phyloP scores from a whole-genome alignment of 2,329 filamentous ascomycete species.

The Boeremia exigua region DNA sequence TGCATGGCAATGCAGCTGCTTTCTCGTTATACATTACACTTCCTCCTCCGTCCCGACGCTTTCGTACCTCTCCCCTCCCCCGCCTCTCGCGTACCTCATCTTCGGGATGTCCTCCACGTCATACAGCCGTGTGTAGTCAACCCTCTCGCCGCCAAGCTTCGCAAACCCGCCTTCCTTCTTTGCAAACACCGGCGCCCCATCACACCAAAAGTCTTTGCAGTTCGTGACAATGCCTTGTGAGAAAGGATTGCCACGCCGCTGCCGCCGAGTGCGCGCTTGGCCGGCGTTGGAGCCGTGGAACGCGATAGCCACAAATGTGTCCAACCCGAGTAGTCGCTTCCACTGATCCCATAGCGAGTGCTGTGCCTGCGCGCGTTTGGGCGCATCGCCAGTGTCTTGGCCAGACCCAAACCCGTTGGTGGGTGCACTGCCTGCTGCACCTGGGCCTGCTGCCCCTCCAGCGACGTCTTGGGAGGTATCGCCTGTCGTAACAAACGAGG shows the following conservation, averaged over 20 bases:
- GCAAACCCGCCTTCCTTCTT: slow-evolving; percentile 75
- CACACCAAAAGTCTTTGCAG: slow-evolving; percentile 96
- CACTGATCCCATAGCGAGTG: slow-evolving; percentile 77
- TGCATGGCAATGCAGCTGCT: neutral
- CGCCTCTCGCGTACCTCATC: slow-evolving; percentile 62
- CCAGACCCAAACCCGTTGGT: slow-evolving; percentile 68
- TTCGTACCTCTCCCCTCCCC: slow-evolving; percentile 62
- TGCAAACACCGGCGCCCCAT: slow-evolving; percentile 81
- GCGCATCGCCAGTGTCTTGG: slow-evolving; percentile 55
- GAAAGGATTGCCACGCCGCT: slow-evolving; percentile 76
- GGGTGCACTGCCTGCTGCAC: slow-evolving; percentile 30
- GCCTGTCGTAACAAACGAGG: slow-evolving; percentile 77
- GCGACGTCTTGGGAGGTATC: slow-evolving; percentile 65
- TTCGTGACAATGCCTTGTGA: slow-evolving; percentile 83
- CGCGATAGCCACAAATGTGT: slow-evolving; percentile 92
- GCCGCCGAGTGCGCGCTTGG: slow-evolving; percentile 35
- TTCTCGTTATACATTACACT: slow-evolving; percentile 11
- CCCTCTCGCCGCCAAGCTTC: slow-evolving; percentile 74
- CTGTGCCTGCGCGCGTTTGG: slow-evolving; percentile 56
- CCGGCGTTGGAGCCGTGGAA: slow-evolving; percentile 69
- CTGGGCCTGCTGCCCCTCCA: slow-evolving; percentile 11
- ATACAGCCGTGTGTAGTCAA: slow-evolving; percentile 91
- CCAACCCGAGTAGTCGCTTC: slow-evolving; percentile 85
- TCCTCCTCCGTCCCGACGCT: slow-evolving; percentile 54
- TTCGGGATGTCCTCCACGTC: slow-evolving; percentile 88